phyloP scores from a whole-genome alignment of 106 monocot species.

The Agapanthus africanus region DNA sequence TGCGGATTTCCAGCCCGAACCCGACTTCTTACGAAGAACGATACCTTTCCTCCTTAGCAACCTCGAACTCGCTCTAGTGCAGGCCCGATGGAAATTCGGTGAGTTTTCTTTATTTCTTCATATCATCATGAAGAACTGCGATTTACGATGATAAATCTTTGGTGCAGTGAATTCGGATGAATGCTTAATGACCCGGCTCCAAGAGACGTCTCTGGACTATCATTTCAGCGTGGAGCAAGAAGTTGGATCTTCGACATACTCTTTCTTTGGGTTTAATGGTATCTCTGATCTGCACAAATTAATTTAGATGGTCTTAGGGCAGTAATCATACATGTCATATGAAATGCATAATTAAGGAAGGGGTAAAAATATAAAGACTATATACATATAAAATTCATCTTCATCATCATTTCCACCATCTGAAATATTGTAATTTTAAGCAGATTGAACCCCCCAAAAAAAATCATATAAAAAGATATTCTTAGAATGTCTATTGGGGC shows the following conservation, averaged over 20 bases:
- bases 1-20: slow-evolving; percentile 66
- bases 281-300: too few relatives aligned
- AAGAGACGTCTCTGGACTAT: slow-evolving; percentile 74
- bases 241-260: slow-evolving; percentile 54
- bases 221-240: slow-evolving; percentile 75
- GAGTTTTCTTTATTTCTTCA: neutral
- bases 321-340: too few relatives aligned
- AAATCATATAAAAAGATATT: too few relatives aligned
- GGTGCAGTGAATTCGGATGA: slow-evolving; percentile 59
- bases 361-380: too few relatives aligned
- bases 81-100: slow-evolving; percentile 67
- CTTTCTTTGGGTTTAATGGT: slow-evolving; percentile 71
- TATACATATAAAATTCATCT: too few relatives aligned
- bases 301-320: too few relatives aligned
- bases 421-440: too few relatives aligned
- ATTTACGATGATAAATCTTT: neutral
- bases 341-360: too few relatives aligned
- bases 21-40: slow-evolving; percentile 41
- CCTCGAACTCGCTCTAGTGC: slow-evolving; percentile 48
- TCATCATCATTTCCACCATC: too few relatives aligned
- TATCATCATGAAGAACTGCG: neutral
- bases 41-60: slow-evolving; percentile 45
- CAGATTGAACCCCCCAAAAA: too few relatives aligned
- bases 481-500: too few relatives aligned
- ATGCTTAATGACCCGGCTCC: slow-evolving; percentile 54